phyloP scores from a whole-genome alignment of 768 basidiomycete genomes.

The Lactifluus hygrophoroides region DNA sequence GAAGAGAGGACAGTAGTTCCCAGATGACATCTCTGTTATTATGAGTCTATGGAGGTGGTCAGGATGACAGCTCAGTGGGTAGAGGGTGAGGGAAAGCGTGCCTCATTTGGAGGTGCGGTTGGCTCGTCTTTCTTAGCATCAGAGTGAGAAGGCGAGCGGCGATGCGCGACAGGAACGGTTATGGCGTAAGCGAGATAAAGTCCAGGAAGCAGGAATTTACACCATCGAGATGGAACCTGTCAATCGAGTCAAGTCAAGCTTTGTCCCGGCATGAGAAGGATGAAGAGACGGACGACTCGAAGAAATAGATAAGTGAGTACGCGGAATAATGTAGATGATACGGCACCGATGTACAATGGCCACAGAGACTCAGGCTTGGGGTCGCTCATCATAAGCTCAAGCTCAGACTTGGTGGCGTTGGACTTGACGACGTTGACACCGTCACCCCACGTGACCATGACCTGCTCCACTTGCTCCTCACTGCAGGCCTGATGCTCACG shows the following conservation, averaged over 20 bases:
- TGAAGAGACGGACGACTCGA: slow-evolving; percentile 34
- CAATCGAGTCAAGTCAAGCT: neutral
- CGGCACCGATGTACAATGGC: slow-evolving; percentile 20
- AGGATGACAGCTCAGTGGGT: slow-evolving; percentile 20
- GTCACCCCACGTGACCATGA: too few relatives aligned
- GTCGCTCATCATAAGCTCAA: neutral
- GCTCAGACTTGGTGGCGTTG: neutral
- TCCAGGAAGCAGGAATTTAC: slow-evolving; percentile 29
- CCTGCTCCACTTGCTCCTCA: too few relatives aligned
- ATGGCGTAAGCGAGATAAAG: slow-evolving; percentile 10
- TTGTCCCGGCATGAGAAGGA: neutral
- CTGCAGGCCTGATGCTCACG: too few relatives aligned
- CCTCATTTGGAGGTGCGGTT: neutral
- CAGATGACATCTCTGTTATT: slow-evolving; percentile 14
- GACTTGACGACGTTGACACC: too few relatives aligned
- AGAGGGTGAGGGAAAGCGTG: slow-evolving; percentile 29
- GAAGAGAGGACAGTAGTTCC: slow-evolving; percentile 29
- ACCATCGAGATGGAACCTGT: neutral
- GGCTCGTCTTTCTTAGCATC: neutral
- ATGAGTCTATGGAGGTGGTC: neutral
- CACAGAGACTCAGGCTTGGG: neutral
- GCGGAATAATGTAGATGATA: slow-evolving; percentile 34
- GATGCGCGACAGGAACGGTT: slow-evolving; percentile 16
- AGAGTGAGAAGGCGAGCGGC: neutral
- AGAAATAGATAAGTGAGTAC: slow-evolving; percentile 41